These are phyloP conservation scores for Colletotrichum spaethianum DNA, from an alignment of 2,329 filamentous ascomycete species.

Conservation along the genomic window DNA sequence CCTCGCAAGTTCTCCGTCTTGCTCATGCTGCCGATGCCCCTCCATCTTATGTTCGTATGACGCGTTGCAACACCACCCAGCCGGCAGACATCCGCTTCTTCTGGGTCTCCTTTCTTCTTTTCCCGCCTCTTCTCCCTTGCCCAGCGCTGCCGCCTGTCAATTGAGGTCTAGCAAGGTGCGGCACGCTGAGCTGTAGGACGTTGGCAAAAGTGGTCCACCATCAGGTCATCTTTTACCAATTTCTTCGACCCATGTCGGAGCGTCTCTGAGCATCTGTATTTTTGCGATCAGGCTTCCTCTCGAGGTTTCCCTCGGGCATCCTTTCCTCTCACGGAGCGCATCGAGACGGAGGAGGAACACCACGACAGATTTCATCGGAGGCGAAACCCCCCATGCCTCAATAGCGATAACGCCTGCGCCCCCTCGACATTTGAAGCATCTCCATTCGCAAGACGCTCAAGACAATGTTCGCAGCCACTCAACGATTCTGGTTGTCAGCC, in stretches of 20 bases:
- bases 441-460: background rate
- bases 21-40: conserved; percentile 19
- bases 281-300: background rate
- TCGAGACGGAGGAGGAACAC: background rate
- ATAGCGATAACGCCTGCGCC: conserved; percentile 15
- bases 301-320: background rate
- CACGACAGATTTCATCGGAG: background rate
- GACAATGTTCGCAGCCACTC: conserved; percentile 27
- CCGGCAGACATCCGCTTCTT: conserved; percentile 35
- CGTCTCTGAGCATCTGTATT: background rate
- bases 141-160: conserved; percentile 3
- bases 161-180: conserved; percentile 27
- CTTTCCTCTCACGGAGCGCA: background rate
- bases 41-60: conserved; percentile 33
- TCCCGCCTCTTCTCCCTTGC: conserved; percentile 19
- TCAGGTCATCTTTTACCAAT: background rate
- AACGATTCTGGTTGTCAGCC: conserved; percentile 17
- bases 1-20: background rate
- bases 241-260: background rate
- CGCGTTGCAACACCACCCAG: conserved; percentile 33
- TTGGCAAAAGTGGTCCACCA: background rate
- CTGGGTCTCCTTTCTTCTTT: conserved; percentile 21
- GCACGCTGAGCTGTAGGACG: background rate
- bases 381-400: conserved; percentile 7
- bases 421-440: background rate